Evolutionary conservation across 495 filamentous ascomycete species (phyloP).

Genomic region (Entonaema liquescens): DNA sequence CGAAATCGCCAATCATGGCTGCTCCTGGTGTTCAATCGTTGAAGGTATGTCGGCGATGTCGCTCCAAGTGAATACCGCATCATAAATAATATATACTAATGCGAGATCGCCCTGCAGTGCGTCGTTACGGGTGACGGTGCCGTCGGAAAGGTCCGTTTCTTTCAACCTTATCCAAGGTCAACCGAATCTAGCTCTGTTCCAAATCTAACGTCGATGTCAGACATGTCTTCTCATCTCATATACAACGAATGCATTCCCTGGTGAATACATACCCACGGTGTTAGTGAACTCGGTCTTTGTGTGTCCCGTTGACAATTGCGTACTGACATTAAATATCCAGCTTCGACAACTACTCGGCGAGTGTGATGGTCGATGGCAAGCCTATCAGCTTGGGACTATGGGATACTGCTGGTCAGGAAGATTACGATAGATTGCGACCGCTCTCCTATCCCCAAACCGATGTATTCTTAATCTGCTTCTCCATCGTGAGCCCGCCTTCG

Average conservation of each 20-base stretch:
- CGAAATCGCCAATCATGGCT: slow-evolving; percentile 55
- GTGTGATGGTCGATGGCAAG: slow-evolving; percentile 97
- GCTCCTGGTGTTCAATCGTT: slow-evolving; percentile 64
- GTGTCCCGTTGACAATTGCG: slow-evolving; percentile 14
- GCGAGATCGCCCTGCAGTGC: slow-evolving; percentile 66
- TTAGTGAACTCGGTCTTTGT: slow-evolving; percentile 59
- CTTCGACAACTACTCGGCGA: slow-evolving; percentile 99
- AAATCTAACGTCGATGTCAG: slow-evolving; percentile 61
- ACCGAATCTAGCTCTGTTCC: slow-evolving; percentile 29
- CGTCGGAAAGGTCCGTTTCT: slow-evolving; percentile 85
- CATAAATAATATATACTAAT: slow-evolving; percentile 34
- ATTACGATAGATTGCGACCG: slow-evolving; percentile 94
- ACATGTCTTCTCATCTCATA: slow-evolving; percentile 99
- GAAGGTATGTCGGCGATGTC: slow-evolving; percentile 58
- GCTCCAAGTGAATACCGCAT: slow-evolving; percentile 20
- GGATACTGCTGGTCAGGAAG: slow-evolving; percentile 99
- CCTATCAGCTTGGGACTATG: slow-evolving; percentile 96
- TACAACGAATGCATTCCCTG: slow-evolving; percentile 98
- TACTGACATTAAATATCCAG: slow-evolving; percentile 61
- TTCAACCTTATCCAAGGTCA: slow-evolving; percentile 14
- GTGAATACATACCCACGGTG: slow-evolving; percentile 99
- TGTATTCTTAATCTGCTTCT: slow-evolving; percentile 98
- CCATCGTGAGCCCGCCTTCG: slow-evolving; percentile 94
- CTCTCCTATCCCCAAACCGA: slow-evolving; percentile 98
- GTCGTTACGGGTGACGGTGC: slow-evolving; percentile 99